Evolutionary conservation across 2,329 filamentous ascomycete species (phyloP).

Genomic region (Trichoderma simmonsii): DNA sequence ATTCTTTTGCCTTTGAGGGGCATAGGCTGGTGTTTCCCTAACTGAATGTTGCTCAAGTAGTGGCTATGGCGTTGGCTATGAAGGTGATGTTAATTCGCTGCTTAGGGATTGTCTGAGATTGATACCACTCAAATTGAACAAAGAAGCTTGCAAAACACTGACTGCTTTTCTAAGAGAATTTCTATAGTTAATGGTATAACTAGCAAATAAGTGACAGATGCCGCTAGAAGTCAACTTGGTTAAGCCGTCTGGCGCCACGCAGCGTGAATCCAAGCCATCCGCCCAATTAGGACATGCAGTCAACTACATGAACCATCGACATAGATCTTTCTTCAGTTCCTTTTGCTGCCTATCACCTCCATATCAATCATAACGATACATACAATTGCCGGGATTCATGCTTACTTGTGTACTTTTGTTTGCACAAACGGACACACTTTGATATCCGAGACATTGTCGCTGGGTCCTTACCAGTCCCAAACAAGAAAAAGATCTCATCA

Average conservation of each 20-base stretch:
- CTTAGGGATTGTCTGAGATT: neutral
- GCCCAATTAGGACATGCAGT: neutral
- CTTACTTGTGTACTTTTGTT: neutral
- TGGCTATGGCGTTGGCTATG: neutral
- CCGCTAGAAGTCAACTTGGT: neutral
- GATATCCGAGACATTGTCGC: neutral
- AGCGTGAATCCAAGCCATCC: neutral
- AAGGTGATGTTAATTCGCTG: neutral
- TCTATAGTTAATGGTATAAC: neutral
- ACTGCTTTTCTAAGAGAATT: neutral
- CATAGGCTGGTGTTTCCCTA: neutral
- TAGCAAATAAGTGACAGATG: neutral
- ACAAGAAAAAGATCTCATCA: neutral
- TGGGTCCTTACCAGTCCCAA: neutral
- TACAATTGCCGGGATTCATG: neutral
- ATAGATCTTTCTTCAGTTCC: neutral
- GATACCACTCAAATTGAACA: neutral
- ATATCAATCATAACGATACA: neutral
- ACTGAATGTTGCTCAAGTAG: neutral
- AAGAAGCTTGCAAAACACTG: neutral
- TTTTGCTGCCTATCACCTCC: neutral
- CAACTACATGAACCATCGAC: neutral
- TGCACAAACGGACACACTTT: neutral
- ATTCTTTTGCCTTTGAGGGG: neutral
- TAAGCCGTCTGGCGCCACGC: slow-evolving; percentile 1